Conservation (phyloP, 208 protist species). For the Acanthamoeba sp. region DNA sequence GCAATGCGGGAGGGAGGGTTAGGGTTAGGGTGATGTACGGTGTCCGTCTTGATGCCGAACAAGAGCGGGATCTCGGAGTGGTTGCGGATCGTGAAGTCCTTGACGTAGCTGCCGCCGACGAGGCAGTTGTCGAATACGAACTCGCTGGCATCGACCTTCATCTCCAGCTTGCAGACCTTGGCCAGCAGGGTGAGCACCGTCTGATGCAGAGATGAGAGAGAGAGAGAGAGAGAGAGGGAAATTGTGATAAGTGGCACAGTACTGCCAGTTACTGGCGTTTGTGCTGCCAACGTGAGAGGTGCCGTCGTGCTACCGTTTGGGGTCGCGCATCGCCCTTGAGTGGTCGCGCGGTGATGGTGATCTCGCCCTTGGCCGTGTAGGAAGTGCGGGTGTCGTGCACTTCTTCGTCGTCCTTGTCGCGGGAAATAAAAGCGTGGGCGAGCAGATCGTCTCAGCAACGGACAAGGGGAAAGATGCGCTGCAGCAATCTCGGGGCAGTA, state of each 20-base stretch:
- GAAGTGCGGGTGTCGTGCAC: slow-evolving; percentile 72
- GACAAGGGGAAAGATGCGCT: not conserved
- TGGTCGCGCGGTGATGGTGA: slow-evolving; percentile 65
- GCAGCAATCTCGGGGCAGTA: slow-evolving; percentile 12
- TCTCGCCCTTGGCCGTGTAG: slow-evolving; percentile 86
- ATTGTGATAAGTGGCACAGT: too few species aligned
- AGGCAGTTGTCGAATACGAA: slow-evolving; percentile 86
- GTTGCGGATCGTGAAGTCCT: slow-evolving; percentile 88
- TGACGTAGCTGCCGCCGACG: slow-evolving; percentile 83
- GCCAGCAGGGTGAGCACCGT: slow-evolving; percentile 73
- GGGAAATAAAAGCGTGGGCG: not conserved
- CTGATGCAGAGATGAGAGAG: not conserved
- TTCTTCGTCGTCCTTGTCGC: not conserved
- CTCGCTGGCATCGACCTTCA: slow-evolving; percentile 84
- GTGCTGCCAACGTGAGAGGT: not conserved
- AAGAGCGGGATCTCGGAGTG: slow-evolving; percentile 85
- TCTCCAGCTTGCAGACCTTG: slow-evolving; percentile 82
- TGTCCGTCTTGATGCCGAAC: slow-evolving; percentile 79
- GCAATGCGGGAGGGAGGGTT: not conserved
- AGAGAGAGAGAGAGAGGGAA: not conserved
- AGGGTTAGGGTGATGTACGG: not conserved
- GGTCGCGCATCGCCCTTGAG: not conserved
- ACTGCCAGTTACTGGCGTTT: too few species aligned
- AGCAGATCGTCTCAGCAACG: too few species aligned
- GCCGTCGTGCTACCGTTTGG: not conserved